These are phyloP conservation scores for Turritis glabra DNA, from an alignment of 345 rosid genomes.

Conservation along the genomic window DNA sequence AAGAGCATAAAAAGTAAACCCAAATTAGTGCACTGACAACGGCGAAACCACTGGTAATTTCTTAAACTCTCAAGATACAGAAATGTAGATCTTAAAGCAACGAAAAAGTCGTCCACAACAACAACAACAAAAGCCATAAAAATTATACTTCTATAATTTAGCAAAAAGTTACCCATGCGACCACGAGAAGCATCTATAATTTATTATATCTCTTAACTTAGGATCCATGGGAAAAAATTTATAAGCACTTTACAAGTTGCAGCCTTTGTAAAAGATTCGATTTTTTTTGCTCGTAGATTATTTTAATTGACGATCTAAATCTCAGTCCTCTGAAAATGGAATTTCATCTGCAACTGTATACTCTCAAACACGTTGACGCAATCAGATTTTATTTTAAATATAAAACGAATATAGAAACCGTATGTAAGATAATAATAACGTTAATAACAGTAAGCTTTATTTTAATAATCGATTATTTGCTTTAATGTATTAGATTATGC, in stretches of 20 bases:
- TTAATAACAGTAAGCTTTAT: neutral
- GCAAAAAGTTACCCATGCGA: conserved; percentile 32
- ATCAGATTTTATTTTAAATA: neutral
- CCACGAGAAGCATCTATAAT: conserved; percentile 35
- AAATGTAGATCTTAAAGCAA: conserved; percentile 1
- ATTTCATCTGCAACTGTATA: conserved; percentile 16
- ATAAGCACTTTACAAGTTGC: conserved; percentile 39
- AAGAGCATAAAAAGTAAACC: neutral
- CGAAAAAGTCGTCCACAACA: neutral
- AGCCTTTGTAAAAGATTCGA: conserved; percentile 35
- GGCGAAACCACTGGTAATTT: conserved; percentile 23
- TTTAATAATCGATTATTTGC: neutral
- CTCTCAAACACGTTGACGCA: conserved; percentile 17
- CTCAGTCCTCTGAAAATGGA: conserved; percentile 4
- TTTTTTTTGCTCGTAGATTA: conserved; percentile 13
- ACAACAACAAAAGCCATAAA: conserved; percentile 4
- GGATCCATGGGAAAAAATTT: neutral
- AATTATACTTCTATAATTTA: conserved; percentile 10
- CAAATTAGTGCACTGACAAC: conserved; percentile 28
- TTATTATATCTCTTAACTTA: conserved; percentile 7
- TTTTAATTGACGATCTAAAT: conserved; percentile 28
- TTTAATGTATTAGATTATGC: neutral
- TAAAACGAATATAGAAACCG: neutral
- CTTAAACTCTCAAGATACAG: conserved; percentile 16
- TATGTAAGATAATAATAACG: neutral